Evolutionary conservation across 163 green algal species (phyloP), one percentile per base, ranked within the genome.

Genomic region (Scenedesmus sp.): DNA sequence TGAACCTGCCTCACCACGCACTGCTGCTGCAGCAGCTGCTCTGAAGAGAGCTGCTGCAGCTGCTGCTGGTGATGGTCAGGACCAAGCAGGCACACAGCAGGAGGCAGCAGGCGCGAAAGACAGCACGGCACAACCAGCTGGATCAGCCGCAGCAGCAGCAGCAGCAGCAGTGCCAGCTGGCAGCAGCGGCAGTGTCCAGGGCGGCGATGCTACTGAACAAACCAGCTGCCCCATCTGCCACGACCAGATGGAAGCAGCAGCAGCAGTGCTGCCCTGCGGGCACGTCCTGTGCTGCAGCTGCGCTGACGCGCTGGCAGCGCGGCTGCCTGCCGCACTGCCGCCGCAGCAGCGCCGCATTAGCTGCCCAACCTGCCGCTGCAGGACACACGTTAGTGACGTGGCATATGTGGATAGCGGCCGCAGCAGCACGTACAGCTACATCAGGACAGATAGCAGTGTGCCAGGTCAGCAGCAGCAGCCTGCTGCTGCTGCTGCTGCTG

Each of bases 251-350:
- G 90, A 87, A 0, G 60, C 77, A 34, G 93, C 97, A 66, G 94
- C 95, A 46, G 94, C 94, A n/a, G 97, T 99, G 91, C 91, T 99
- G 86, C 95, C 96, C 0, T 99, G 98, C 92, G 98, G 96, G 0
- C 98, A 99, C 93, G 67, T 94, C 90, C 87, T 98, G 82, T 98
- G 97, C 95, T 94, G 94, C 66, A 66, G 74, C 60, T 99, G 97
- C 95, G 86, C 81, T 23, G 83, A 96, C 76, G 87, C 79, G 34
- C 92, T 98, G 12, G 86, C 94, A 10, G 92, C 95, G 23, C 94
- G 94, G 26, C 34, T 94, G 18, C 91, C 93, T 0, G 57, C 74
- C 16, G 54, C 52, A 8, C 16, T 73, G 59, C 64, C 86, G n/a
- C 77, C 34, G 81, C 79, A 15, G 55, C 86, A 86, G 81, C 86